These are phyloP conservation scores for Trichoderma hamatum DNA, from an alignment of 2,329 filamentous ascomycete species.

Conservation along the genomic window DNA sequence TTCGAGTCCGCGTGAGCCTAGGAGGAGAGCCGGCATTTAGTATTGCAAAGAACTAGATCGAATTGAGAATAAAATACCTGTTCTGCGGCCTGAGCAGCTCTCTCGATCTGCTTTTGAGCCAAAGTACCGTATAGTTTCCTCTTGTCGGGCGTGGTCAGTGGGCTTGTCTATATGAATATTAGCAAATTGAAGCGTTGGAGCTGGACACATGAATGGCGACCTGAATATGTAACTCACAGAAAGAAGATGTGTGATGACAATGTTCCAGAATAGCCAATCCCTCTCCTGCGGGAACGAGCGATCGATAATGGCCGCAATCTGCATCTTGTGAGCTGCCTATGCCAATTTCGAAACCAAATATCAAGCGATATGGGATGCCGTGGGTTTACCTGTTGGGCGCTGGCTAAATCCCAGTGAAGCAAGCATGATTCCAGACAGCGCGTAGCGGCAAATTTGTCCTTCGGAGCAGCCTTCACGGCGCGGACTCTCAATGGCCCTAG, in stretches of 20 bases:
- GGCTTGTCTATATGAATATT: constrained; percentile 44
- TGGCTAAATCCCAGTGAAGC: constrained; percentile 57
- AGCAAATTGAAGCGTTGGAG: neutral
- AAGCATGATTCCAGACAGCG: constrained; percentile 57
- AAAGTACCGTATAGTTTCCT: constrained; percentile 56
- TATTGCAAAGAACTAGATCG: neutral
- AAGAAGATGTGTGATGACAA: constrained; percentile 56
- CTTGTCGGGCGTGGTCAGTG: constrained; percentile 52
- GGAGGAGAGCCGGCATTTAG: neutral
- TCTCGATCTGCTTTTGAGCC: constrained; percentile 54
- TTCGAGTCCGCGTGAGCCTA: constrained; percentile 32
- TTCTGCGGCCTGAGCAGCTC: constrained; percentile 51
- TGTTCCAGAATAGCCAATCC: constrained; percentile 58
- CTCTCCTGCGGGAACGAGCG: constrained; percentile 54
- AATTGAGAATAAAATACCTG: constrained; percentile 38
- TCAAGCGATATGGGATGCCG: neutral
- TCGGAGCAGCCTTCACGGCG: constrained; percentile 57
- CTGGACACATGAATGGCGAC: too few species aligned
- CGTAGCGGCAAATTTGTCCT: constrained; percentile 46
- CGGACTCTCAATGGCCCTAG: constrained; percentile 54
- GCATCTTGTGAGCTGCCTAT: neutral
- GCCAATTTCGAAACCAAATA: neutral
- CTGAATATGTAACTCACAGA: constrained; percentile 45
- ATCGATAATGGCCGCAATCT: constrained; percentile 60
- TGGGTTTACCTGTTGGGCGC: constrained; percentile 56